phyloP scores from a whole-genome alignment of 2,329 filamentous ascomycete species.

The Colletotrichum sp. region DNA sequence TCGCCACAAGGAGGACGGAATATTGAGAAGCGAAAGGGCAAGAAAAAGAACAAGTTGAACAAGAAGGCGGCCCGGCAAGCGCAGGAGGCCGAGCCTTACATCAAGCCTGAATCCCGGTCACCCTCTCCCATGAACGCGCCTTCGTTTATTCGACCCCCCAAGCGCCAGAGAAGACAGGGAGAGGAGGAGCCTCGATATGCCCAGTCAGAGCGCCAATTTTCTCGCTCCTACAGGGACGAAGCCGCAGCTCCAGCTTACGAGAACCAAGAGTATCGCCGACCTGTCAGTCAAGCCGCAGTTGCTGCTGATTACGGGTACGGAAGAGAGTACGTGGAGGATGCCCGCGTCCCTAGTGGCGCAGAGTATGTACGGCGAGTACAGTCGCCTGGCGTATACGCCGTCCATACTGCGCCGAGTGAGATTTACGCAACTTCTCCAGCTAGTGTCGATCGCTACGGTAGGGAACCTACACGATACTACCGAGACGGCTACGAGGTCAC shows the following conservation, averaged over 20 bases:
- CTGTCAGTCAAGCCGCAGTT: conserved; percentile 21
- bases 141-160: conserved; percentile 58
- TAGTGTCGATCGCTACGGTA: conserved; percentile 46
- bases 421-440: conserved; percentile 43
- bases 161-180: conserved; percentile 56
- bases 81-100: conserved; percentile 52
- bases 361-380: conserved; percentile 41
- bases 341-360: conserved; percentile 30
- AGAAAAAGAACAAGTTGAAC: conserved; percentile 56
- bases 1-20: conserved; percentile 58
- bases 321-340: conserved; percentile 37
- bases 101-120: conserved; percentile 70
- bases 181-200: conserved; percentile 46
- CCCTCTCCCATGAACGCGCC: conserved; percentile 62
- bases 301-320: conserved; percentile 29
- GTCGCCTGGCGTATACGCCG: conserved; percentile 39
- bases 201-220: conserved; percentile 37
- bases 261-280: conserved; percentile 27
- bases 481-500: conserved; percentile 45
- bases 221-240: conserved; percentile 31
- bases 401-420: conserved; percentile 42
- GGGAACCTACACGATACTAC: conserved; percentile 47
- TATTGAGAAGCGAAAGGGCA: conserved; percentile 53
- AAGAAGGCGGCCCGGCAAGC: conserved; percentile 55
- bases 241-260: conserved; percentile 33